A percentile compares a stretch with the other conserved stretches of the same genome.
These are phyloP conservation scores for Hemileia vastatrix DNA, from an alignment of 1,284 basidiomycete genomes.

Conservation along the genomic window DNA sequence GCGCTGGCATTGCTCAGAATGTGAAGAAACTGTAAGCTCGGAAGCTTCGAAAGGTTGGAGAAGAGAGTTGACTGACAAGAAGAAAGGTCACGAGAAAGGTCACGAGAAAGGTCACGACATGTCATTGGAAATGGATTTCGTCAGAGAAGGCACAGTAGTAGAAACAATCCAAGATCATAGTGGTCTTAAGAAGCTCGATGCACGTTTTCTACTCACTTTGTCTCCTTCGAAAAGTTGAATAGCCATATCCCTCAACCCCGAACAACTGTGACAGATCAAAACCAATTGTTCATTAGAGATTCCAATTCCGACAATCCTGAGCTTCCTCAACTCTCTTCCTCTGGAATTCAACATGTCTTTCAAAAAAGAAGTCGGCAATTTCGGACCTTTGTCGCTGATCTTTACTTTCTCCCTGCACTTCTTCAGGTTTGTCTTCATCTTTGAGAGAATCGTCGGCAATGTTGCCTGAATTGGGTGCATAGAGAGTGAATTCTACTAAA, in stretches of 20 bases:
- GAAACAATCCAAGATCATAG: no score
- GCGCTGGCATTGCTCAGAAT: neutral
- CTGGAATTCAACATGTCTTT: conserved; percentile 24
- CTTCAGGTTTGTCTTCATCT: conserved; percentile 27
- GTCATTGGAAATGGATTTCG: no score
- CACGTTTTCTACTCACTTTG: conserved; percentile 17
- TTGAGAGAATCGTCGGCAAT: conserved; percentile 12
- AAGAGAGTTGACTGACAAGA: neutral
- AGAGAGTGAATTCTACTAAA: conserved; percentile 31
- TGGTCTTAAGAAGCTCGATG: no score
- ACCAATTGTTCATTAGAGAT: no score
- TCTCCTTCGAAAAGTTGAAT: conserved; percentile 38
- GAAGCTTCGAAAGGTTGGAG: neutral
- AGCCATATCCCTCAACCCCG: no score
- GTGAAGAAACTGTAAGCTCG: neutral
- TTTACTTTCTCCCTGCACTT: conserved; percentile 24
- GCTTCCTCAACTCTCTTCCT: conserved; percentile 26
- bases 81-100: neutral
- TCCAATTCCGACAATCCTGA: no score
- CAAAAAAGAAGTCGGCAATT: conserved; percentile 25
- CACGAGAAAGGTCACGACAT: no score
- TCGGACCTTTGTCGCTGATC: conserved; percentile 1
- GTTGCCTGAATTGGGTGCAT: conserved; percentile 28
- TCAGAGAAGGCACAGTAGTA: no score
- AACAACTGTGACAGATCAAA: no score